Conservation (phyloP, 1,284 basidiomycete genomes). For the Exobasidium cylindrosporum region DNA sequence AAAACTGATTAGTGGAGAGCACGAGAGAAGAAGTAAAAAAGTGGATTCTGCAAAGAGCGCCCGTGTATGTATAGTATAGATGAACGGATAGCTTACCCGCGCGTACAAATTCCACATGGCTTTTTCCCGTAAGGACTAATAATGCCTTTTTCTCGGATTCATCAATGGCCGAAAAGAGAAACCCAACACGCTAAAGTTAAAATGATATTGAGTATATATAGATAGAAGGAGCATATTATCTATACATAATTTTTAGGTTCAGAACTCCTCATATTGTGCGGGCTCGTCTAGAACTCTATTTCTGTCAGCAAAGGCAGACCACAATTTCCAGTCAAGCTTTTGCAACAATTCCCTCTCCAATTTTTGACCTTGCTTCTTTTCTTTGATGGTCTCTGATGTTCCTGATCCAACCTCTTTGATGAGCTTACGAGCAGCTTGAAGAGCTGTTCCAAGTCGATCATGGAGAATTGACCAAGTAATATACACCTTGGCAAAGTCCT, state of each 20-base stretch:
- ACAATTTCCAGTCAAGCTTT: slow-evolving; percentile 23
- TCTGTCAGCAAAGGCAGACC: slow-evolving; percentile 14
- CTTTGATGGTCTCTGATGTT: slow-evolving; percentile 28
- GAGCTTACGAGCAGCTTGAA: slow-evolving; percentile 38
- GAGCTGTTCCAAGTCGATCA: slow-evolving; percentile 40
- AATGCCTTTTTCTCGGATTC: no score
- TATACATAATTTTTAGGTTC: slow-evolving; percentile 1
- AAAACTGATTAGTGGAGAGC: no score
- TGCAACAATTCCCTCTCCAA: slow-evolving; percentile 31
- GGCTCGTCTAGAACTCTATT: slow-evolving; percentile 11
- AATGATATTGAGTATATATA: no score
- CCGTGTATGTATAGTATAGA: no score
- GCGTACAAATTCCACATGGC: no score
- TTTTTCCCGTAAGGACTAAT: no score
- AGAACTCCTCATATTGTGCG: slow-evolving; percentile 18
- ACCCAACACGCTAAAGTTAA: no score
- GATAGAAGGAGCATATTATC: no score
- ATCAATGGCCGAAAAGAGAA: no score
- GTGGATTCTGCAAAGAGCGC: no score
- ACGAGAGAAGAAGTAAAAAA: no score
- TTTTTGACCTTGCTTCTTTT: slow-evolving; percentile 33
- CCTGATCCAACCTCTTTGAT: slow-evolving; percentile 48
- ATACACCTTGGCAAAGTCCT: slow-evolving; percentile 40
- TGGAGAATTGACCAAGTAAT: slow-evolving; percentile 42
- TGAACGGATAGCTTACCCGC: no score